Conservation (phyloP, 1,139 yeast genomes). For the Pneumocystis sp. region DNA sequence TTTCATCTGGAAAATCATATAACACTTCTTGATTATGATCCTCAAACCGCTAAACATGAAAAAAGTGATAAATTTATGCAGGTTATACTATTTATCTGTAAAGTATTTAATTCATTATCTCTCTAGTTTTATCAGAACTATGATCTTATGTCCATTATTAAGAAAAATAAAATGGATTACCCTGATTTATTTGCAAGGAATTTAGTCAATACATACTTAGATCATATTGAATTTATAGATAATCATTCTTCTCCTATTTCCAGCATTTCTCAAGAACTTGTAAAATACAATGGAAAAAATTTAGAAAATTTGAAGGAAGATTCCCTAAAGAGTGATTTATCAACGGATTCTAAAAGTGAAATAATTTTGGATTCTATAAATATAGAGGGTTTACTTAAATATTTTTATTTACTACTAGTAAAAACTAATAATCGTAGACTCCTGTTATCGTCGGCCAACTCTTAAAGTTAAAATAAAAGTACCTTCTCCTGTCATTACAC, state of each 20-base stretch:
- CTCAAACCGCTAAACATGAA: conserved; percentile 35
- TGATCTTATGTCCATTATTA: not conserved
- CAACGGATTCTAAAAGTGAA: not conserved
- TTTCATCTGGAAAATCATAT: conserved; percentile 47
- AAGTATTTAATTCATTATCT: conserved; percentile 27
- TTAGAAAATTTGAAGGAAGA: conserved; percentile 6
- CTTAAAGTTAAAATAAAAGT: conserved; percentile 35
- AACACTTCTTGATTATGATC: conserved; percentile 48
- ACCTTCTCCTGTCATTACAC: conserved; percentile 52
- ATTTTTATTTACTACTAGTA: conserved; percentile 1
- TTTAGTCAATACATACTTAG: not conserved
- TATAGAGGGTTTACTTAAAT: not conserved
- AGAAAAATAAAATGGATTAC: not conserved
- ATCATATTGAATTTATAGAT: not conserved
- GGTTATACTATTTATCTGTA: not conserved
- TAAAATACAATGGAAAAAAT: conserved; percentile 1
- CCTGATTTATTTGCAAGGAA: not conserved
- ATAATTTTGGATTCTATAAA: conserved; percentile 12
- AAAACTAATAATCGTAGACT: conserved; percentile 14
- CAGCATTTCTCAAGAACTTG: not conserved
- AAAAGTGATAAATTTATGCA: conserved; percentile 24
- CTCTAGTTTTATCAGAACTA: conserved; percentile 16
- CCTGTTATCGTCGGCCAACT: conserved; percentile 19
- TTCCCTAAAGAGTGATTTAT: not conserved
- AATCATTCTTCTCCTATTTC: not conserved